Evolutionary conservation across 192 early-diverging fungal species (phyloP), one percentile per base, ranked within the genome.

Genomic region (Coemansia sp.): DNA sequence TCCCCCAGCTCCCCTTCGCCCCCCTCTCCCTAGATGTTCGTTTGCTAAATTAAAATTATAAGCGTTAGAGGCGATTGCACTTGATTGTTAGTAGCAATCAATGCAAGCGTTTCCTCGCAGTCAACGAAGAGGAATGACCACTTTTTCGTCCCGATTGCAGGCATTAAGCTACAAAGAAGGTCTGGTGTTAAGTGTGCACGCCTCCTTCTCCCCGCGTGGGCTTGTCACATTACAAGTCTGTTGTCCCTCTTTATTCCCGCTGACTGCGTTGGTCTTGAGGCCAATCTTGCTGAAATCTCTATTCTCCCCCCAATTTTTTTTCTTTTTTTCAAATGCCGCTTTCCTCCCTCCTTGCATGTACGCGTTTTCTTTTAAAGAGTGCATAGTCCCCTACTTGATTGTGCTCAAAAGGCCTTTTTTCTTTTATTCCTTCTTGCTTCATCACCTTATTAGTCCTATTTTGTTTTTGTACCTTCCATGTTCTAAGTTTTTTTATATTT

Each of bases 371-470:
- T 50, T 34, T 44, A 3, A 53, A 47, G 12, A 53, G 50, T 34
- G 53, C 53, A 56, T 56, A 56, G 53, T 56, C 53, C 53, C 53
- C 53, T 56, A 32, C 53, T 56, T 56, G 53, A 56, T 56, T 56
- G 53, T 56, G 53, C 29, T 58, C 62, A 62, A 61, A 45, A 32
- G 15, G 24, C 8, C 41, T 20, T 30, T 18, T 20, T 29, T 18
- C 18, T 43, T 40, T 24, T 24, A 24, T 24, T 18, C 32, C 38
- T 41, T 69, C 24, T 49, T 45, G 63, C 30, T n/a, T 37, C 20
- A 13, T 65, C 22, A 47, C 16, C 35, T 32, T 44, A 20, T 30
- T 52, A 30, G 22, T 32, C 20, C 38, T 64, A 34, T 53, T 71
- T 47, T 65, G 11, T 53, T 53, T 53, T 8, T 62, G 24, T 39